Evolutionary conservation across 2,329 filamentous ascomycete species (phyloP).

Genomic region (Alternaria brassicicola): DNA sequence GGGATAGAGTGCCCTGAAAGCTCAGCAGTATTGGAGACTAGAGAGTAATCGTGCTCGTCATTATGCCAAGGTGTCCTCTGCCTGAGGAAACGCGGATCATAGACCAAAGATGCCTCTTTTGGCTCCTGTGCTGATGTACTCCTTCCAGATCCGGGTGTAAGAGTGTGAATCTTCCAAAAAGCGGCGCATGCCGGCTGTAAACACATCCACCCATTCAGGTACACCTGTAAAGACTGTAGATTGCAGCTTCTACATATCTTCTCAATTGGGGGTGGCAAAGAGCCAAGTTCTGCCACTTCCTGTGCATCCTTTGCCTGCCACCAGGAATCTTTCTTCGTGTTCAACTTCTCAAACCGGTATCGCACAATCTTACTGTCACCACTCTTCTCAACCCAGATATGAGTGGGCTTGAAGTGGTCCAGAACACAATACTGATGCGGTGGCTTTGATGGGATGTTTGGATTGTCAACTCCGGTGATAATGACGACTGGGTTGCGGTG

Average conservation of each 20-base stretch:
- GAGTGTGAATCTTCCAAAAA: constrained; percentile 60
- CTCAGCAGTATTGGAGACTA: constrained; percentile 31
- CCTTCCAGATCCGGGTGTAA: not conserved
- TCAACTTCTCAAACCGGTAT: constrained; percentile 69
- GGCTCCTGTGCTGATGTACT: constrained; percentile 34
- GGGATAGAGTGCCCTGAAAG: constrained; percentile 46
- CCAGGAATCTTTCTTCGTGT: constrained; percentile 61
- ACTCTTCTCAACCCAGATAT: constrained; percentile 70
- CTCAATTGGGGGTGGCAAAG: constrained; percentile 38
- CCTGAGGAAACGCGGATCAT: constrained; percentile 64
- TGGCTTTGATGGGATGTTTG: constrained; percentile 56
- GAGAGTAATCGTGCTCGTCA: constrained; percentile 46
- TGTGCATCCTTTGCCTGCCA: constrained; percentile 56
- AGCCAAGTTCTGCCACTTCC: constrained; percentile 39
- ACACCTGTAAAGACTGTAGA: constrained; percentile 45
- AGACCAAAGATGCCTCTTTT: constrained; percentile 52
- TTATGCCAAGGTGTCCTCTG: constrained; percentile 56
- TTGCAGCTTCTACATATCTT: constrained; percentile 48
- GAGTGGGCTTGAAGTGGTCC: constrained; percentile 70
- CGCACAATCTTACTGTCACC: constrained; percentile 58
- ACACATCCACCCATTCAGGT: constrained; percentile 64
- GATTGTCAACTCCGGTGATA: constrained; percentile 59
- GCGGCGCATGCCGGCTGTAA: constrained; percentile 57
- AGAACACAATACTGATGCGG: constrained; percentile 69
- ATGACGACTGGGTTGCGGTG: constrained; percentile 59